A percentile compares a stretch with the other conserved stretches of the same genome.
phyloP scores from a whole-genome alignment of 805 yeast species.

The Wickerhamomyces alni region DNA sequence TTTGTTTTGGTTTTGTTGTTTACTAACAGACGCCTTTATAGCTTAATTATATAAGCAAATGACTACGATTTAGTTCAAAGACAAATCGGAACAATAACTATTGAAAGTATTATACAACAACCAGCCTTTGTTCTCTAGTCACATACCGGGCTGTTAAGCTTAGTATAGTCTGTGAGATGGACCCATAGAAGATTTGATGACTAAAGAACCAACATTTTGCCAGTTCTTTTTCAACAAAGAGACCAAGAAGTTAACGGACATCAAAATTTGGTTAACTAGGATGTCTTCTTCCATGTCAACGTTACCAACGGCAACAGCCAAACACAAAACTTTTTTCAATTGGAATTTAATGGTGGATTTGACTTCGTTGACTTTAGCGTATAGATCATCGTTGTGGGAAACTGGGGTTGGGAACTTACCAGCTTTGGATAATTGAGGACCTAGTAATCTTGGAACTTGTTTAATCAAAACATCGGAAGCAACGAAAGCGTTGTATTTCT shows the following conservation, averaged over 20 bases:
- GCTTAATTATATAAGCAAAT: too few species aligned
- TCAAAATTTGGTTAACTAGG: conserved; percentile 95
- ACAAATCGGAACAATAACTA: too few species aligned
- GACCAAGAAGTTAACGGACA: conserved; percentile 98
- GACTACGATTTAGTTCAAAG: too few species aligned
- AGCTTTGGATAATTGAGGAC: conserved; percentile 99
- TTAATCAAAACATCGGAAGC: conserved; percentile 99
- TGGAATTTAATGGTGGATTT: conserved; percentile 99
- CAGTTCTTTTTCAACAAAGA: conserved; percentile 99
- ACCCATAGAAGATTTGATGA: conserved; percentile 99
- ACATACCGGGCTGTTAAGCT: conserved; percentile 20
- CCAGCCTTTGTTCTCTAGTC: too few species aligned
- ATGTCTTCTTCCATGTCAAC: conserved; percentile 98
- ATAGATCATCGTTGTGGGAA: conserved; percentile 97
- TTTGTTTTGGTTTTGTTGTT: too few species aligned
- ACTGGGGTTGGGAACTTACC: conserved; percentile 99
- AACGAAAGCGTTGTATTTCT: conserved; percentile 99
- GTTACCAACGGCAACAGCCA: conserved; percentile 99
- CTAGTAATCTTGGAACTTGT: conserved; percentile 99
- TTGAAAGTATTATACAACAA: too few species aligned
- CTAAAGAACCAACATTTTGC: conserved; percentile 99
- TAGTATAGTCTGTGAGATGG: conserved; percentile 99
- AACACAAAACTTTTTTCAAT: conserved; percentile 98
- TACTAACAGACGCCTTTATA: too few species aligned
- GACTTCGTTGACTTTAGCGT: conserved; percentile 93